Evolutionary conservation across 176 grass and related monocot species (phyloP), one percentile per base, ranked within the genome.

Genomic region (Rhynchospora tenuis): DNA sequence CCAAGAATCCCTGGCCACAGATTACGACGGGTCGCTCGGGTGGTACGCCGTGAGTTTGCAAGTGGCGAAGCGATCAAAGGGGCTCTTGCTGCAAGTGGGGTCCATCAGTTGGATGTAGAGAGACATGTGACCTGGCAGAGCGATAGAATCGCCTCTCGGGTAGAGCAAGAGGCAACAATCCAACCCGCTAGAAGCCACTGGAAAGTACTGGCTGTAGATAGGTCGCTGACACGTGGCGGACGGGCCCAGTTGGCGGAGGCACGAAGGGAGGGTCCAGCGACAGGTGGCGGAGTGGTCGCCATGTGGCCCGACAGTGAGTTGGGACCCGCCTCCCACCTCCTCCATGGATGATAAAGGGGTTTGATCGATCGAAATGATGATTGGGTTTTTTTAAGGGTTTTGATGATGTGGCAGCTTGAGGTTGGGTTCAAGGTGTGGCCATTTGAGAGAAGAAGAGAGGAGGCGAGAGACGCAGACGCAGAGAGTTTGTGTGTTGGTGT

Each of bases 61-160:
- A 61, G 88, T 90, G 57, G 89, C 91, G 86, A 98, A 98, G 82
- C 96, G 92, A n/a, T 95, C 96, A 89, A 86, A 87, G 33, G 94
- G 94, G 17, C 87, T 92, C 3, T 89, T 78, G 27, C 82, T 84
- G 87, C 89, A 90, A 77, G 92, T 93, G 76, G 96, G 96, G 89
- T 98, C 96, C 84, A 98, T 89, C 58, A 95, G 88, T 88, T 98
- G 96, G 63, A 98, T 84, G 84, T 98, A 98, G 78, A 98, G 82
- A 62, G 96, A 95, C 57, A 98, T 85, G 84, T 98, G 85, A 8
- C 93, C 96, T 0, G 96, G 96, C 63, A 98, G 88, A 43, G 93
- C 89, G 61, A 95, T 88, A 44, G 93, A 83, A 67, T 98, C 93
- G 59, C 96, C 96, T n/a, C 85, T 88, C 26, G 96, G 96, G 80